Evolutionary conservation across 306 rosid species (phyloP).

Genomic region (Vigna radiata): DNA sequence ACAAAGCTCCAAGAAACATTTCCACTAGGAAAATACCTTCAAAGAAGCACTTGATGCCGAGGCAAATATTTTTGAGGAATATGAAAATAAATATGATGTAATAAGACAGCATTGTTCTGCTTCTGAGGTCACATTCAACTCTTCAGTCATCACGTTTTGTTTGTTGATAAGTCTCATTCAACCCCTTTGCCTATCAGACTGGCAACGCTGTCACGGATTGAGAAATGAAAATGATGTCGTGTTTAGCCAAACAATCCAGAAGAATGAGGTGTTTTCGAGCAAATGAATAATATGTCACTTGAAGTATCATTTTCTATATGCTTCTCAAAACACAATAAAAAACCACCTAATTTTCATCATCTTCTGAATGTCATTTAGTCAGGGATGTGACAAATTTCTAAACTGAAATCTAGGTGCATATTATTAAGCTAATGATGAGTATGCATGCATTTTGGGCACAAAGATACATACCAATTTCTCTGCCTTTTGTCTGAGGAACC

Average conservation of each 20-base stretch:
- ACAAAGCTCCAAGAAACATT: slow-evolving; percentile 51
- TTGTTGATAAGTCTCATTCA: slow-evolving; percentile 59
- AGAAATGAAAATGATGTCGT: slow-evolving; percentile 27
- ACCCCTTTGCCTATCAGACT: slow-evolving; percentile 41
- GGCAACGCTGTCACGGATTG: slow-evolving; percentile 48
- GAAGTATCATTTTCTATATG: slow-evolving; percentile 32
- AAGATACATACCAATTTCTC: neutral
- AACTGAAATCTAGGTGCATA: slow-evolving; percentile 18
- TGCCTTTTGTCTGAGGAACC: neutral
- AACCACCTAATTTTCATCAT: slow-evolving; percentile 1
- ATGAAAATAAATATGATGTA: neutral
- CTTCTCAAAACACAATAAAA: slow-evolving; percentile 15
- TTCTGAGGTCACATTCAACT: slow-evolving; percentile 59
- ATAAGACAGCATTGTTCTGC: slow-evolving; percentile 33
- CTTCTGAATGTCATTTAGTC: neutral
- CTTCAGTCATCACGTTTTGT: slow-evolving; percentile 71
- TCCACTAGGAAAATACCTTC: slow-evolving; percentile 37
- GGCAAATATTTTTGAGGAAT: slow-evolving; percentile 31
- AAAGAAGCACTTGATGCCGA: slow-evolving; percentile 29
- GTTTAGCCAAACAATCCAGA: slow-evolving; percentile 27
- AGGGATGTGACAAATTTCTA: neutral
- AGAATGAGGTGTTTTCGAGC: slow-evolving; percentile 29
- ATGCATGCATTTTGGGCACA: neutral
- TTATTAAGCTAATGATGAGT: slow-evolving; percentile 32
- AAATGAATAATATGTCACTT: slow-evolving; percentile 16